These are phyloP conservation scores for Mycena indigotica DNA, from an alignment of 768 basidiomycete genomes.

Conservation along the genomic window DNA sequence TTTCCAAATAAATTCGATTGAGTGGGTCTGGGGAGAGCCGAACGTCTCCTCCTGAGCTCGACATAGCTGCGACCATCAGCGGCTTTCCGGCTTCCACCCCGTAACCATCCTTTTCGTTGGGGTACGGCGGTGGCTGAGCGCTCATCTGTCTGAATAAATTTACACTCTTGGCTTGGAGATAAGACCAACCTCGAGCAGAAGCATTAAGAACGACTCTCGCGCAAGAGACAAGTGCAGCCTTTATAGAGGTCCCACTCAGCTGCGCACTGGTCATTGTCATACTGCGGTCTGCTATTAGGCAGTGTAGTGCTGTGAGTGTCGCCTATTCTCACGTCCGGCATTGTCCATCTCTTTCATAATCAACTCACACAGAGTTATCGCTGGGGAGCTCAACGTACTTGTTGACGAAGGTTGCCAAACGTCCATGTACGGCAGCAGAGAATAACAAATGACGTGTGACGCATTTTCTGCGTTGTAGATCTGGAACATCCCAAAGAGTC, in stretches of 20 bases:
- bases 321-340: too few relatives aligned
- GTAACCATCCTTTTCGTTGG: slow-evolving; percentile 1
- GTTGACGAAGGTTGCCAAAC: background rate
- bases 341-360: background rate
- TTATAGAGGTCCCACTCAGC: too few relatives aligned
- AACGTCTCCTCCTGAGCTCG: background rate
- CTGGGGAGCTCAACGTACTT: too few relatives aligned
- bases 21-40: slow-evolving; percentile 15
- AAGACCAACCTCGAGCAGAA: background rate
- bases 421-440: background rate
- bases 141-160: slow-evolving; percentile 1
- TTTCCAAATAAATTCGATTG: slow-evolving; percentile 8
- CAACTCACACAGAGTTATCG: background rate
- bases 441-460: background rate
- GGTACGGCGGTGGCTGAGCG: slow-evolving; percentile 2
- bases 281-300: background rate
- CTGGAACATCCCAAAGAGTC: background rate
- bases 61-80: slow-evolving; percentile 10
- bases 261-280: background rate
- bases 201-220: too few relatives aligned
- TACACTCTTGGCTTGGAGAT: background rate
- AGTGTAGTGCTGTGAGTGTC: background rate
- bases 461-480: background rate
- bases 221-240: too few relatives aligned
- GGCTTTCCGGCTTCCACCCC: slow-evolving; percentile 2